phyloP scores from a whole-genome alignment of 805 yeast genomes.

The Hanseniaspora guilliermondii region DNA sequence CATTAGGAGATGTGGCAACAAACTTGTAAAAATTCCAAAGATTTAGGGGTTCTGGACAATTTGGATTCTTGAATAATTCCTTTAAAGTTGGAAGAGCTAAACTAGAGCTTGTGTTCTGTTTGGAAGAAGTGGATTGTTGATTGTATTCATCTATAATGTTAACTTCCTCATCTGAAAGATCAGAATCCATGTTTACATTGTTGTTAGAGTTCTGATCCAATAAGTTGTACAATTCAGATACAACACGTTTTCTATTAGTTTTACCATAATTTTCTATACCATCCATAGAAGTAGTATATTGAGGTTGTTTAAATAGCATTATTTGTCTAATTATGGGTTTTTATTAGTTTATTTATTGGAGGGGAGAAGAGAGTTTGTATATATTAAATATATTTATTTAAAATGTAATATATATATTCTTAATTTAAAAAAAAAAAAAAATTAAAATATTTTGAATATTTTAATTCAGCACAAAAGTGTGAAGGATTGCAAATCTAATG shows the following conservation, averaged over 20 bases:
- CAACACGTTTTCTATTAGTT: not conserved
- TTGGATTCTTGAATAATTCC: slow-evolving; percentile 3
- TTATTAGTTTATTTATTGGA: not conserved
- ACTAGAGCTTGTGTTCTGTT: not conserved
- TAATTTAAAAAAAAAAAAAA: too few relatives aligned
- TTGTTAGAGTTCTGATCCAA: not conserved
- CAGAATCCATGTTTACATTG: not conserved
- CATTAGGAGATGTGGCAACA: slow-evolving; percentile 11
- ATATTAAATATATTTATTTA: too few relatives aligned
- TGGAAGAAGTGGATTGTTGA: not conserved
- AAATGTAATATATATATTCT: too few relatives aligned
- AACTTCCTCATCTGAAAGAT: slow-evolving; percentile 2
- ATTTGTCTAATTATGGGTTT: not conserved
- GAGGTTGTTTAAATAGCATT: slow-evolving; percentile 10
- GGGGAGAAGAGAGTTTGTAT: too few relatives aligned
- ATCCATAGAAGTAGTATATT: slow-evolving; percentile 8
- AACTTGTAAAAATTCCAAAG: slow-evolving; percentile 12
- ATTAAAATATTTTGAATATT: too few relatives aligned
- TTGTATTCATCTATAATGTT: not conserved
- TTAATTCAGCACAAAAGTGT: too few relatives aligned
- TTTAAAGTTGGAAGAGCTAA: slow-evolving; percentile 1
- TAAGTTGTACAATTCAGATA: slow-evolving; percentile 9
- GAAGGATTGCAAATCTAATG: too few relatives aligned
- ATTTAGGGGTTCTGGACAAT: slow-evolving; percentile 10
- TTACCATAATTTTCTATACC: slow-evolving; percentile 3